Evolutionary conservation across 23 red algal genomes (phyloP).

Genomic region (Pyropia yezoensis): DNA sequence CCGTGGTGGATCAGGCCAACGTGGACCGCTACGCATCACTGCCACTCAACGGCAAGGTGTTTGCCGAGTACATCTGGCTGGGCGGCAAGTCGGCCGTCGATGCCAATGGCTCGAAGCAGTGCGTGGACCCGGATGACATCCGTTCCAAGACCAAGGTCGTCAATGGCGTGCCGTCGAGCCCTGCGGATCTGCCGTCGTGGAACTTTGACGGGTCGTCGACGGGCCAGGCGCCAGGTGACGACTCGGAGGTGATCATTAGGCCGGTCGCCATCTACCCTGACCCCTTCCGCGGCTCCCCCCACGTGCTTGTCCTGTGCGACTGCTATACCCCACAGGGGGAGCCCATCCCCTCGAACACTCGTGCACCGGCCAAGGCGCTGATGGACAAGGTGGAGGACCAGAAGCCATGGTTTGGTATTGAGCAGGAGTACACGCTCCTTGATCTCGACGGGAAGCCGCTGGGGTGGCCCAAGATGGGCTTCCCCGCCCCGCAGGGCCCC

Average conservation of each 20-base stretch:
- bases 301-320: constrained; percentile 97
- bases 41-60: constrained; percentile 5
- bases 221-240: constrained; percentile 76
- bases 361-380: constrained; percentile 45
- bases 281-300: constrained; percentile 78
- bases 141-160: constrained; percentile 44
- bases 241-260: constrained; percentile 91
- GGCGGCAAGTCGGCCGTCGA: constrained; percentile 28
- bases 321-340: constrained; percentile 71
- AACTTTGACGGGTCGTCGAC: constrained; percentile 96
- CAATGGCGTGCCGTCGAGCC: constrained; percentile 9
- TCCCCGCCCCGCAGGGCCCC: constrained; percentile 78
- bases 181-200: constrained; percentile 62
- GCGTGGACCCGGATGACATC: constrained; percentile 23
- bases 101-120: constrained; percentile 18
- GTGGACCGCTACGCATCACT: too few species aligned
- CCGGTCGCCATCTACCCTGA: constrained; percentile 73
- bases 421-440: constrained; percentile 97
- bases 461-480: constrained; percentile 78
- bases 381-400: constrained; percentile 75
- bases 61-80: constrained; percentile 93
- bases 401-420: constrained; percentile 92
- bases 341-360: constrained; percentile 64
- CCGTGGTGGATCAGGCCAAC: too few species aligned
- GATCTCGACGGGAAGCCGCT: constrained; percentile 61